A percentile compares a stretch with the other conserved stretches of the same genome.
Conservation (phyloP, 2,329 filamentous ascomycete species). For the Lanzia echinophila region DNA sequence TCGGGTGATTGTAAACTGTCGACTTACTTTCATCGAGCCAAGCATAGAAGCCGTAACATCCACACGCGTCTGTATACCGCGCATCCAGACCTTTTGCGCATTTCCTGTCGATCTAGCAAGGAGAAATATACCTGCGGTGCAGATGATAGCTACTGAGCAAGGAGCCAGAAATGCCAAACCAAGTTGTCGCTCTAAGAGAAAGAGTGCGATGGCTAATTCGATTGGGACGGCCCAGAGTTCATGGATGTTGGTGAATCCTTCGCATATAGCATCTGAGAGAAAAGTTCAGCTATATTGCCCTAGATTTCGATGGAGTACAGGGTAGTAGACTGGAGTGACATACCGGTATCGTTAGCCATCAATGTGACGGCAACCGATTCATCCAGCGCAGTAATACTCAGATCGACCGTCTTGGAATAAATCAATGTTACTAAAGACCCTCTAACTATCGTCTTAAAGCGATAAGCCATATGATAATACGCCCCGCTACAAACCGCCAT, state of each 20-base stretch:
- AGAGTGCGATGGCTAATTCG: conserved; percentile 26
- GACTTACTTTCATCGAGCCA: conserved; percentile 26
- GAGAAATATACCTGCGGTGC: conserved; percentile 24
- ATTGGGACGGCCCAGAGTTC: conserved; percentile 29
- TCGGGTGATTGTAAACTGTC: neutral
- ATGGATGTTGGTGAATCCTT: conserved; percentile 27
- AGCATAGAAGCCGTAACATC: conserved; percentile 27
- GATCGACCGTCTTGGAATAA: conserved; percentile 24
- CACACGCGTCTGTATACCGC: conserved; percentile 28
- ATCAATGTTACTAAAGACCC: conserved; percentile 24
- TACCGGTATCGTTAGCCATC: conserved; percentile 11
- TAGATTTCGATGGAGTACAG: neutral
- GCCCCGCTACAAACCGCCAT: conserved; percentile 19
- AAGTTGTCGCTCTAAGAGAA: conserved; percentile 26
- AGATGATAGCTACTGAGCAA: conserved; percentile 17
- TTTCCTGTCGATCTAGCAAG: conserved; percentile 21
- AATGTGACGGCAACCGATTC: conserved; percentile 18
- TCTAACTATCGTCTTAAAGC: conserved; percentile 20
- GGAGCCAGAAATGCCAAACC: conserved; percentile 24
- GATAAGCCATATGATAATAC: conserved; percentile 20
- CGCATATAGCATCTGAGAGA: conserved; percentile 19
- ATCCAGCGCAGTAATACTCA: conserved; percentile 22
- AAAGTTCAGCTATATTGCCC: neutral
- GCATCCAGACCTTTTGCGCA: conserved; percentile 28
- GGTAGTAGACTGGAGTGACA: neutral